Evolutionary conservation across 2,329 filamentous ascomycete species (phyloP).

Genomic region (Pyrenochaeta sp.): DNA sequence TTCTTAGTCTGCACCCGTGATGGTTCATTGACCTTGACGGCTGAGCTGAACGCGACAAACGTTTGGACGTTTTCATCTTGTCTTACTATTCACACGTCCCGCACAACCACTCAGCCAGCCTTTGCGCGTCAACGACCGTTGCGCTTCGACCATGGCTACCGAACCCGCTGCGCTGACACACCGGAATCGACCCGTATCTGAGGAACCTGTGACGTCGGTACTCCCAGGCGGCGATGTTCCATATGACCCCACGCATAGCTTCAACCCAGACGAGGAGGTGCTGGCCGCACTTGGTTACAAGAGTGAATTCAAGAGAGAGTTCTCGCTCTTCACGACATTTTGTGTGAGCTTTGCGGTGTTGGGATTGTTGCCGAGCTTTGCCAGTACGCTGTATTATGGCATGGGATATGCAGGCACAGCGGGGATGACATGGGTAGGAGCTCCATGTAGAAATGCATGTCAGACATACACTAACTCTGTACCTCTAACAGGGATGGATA

Average conservation of each 20-base stretch:
- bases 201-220: slow-evolving; percentile 63
- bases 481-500: slow-evolving; percentile 65
- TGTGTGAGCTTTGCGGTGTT: slow-evolving; percentile 78
- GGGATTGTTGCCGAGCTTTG: slow-evolving; percentile 75
- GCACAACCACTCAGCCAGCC: neutral
- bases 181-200: slow-evolving; percentile 46
- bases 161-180: slow-evolving; percentile 10
- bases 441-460: too few relatives aligned
- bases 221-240: slow-evolving; percentile 60
- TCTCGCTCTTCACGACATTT: slow-evolving; percentile 77
- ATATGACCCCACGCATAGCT: slow-evolving; percentile 54
- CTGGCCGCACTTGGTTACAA: slow-evolving; percentile 70
- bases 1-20: neutral
- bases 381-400: slow-evolving; percentile 75
- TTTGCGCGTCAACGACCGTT: neutral
- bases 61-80: neutral
- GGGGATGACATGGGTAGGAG: slow-evolving; percentile 66
- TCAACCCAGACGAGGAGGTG: slow-evolving; percentile 66
- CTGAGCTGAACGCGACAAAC: neutral
- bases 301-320: slow-evolving; percentile 73
- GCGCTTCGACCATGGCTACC: slow-evolving; percentile 9
- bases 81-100: neutral
- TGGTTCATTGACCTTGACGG: neutral
- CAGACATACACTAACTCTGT: too few relatives aligned
- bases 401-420: slow-evolving; percentile 61